Base-by-base conservation (phyloP, 1,284 basidiomycete genomes). In the Cystobasidium slooffiae region DNA sequence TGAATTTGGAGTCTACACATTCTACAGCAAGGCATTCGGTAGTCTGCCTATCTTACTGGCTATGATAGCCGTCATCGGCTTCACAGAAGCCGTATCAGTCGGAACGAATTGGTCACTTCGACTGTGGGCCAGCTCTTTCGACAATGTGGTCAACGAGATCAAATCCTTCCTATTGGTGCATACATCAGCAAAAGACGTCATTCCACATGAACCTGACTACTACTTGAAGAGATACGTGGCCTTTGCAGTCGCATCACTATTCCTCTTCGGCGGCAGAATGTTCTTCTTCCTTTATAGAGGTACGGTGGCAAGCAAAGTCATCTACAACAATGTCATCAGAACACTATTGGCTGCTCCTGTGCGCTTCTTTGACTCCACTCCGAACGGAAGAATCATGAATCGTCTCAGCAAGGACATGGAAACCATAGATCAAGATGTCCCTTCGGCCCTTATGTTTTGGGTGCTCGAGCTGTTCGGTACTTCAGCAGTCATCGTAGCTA, bases 301-400 rank as follows among this genome's bases (percentile, higher is more conserved):
- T 2, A 62, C 78, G 1, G 47, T 74, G 0, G 80, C 80, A 6
- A 74, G 70, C 6, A 44, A 58, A 18, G 37, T 31, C 7, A 61
- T 80, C 55, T 80, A 80, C 73, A 41, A 39, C 2, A 37, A 43
- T 14, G 73, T 80, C 22, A 77, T 80, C 41, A 47, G 66, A 12
- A 69, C 52, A 1, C 76, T 80, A 12, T 65, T 80, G 1, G 74
- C 75, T 1, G 77, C 80, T 6, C 75, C 63, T 7, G 75, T 77
- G 47, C 77, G 78, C 18, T 79, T 79, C 74, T 80, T 77, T 66
- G 78, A 80, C 59, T 68, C 74, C 39, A 80, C 80, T 1, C 79
- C 80, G 14, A 81, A 82, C 3, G 86, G 85, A 3, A 82, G 85
- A 1, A 85, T 86, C 76, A 81, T 86, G 73, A 87, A 87, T 76